Base-by-base conservation (phyloP, 169 alveolate genomes). In the Cryptosporidium tyzzeri region DNA sequence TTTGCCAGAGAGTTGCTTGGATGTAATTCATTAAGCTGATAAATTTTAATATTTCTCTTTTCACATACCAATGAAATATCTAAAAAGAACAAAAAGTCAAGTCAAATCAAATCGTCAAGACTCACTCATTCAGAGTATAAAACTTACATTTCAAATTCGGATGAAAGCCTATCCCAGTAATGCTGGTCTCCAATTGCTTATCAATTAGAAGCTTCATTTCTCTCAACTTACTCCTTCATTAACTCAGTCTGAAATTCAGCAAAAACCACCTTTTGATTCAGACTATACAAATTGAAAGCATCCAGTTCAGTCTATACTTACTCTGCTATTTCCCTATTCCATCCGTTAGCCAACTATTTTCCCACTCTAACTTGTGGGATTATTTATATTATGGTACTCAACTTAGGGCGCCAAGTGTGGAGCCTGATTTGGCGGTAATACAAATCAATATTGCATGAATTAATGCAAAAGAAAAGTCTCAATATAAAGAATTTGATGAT, bases 61-160 rank as follows among this genome's bases (percentile, higher is more conserved):
- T 65, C 68, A n/a, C 68, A 65, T 3, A 59, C 51, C 8, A 65
- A 44, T n/a, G 89, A 59, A 14, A 80, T 29, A 33, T 80, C 89
- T 80, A 48, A 37, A 9, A 80, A 23, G 26, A 55, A 23, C 35
- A 8, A 23, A 44, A 70, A 59, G 18, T 37, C 21, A n/a, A 23
- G 70, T 48, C 7, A 48, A 3, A 1, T 48, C 55, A 48, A 59
- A 10, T 41, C 62, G 5, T 48, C 55, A 48, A 26, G 29, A 73
- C 31, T 1, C 18, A 2, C 18, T 12, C 7, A 3, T 12, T 31
- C 35, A 31, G 35, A 1, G 33, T 23, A 0, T 37, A 55, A 73
- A 80, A 65, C 89, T 80, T 62, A 80, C 89, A 80, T 80, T 80
- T 67, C 75, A 75, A 59, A 31, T 26, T 65, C 21, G 89, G 89